These are phyloP conservation scores for Medicago ruthenica DNA, from an alignment of 306 rosid species.

Conservation along the genomic window DNA sequence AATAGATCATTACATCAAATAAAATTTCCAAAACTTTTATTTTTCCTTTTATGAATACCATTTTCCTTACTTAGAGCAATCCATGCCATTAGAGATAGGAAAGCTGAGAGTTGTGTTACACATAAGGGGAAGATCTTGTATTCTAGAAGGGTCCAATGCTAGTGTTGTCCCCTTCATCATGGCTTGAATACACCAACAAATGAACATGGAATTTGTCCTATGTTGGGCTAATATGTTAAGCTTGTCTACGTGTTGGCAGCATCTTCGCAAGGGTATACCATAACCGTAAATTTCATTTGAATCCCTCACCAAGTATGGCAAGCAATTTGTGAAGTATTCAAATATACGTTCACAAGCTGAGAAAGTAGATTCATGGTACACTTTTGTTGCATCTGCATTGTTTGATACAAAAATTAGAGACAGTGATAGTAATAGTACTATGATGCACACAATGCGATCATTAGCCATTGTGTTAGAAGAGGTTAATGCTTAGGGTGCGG, in stretches of 20 bases:
- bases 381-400: neutral
- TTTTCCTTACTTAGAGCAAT: constrained; percentile 48
- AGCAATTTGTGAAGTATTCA: constrained; percentile 44
- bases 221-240: constrained; percentile 42
- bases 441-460: neutral
- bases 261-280: constrained; percentile 15
- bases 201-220: constrained; percentile 30
- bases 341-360: constrained; percentile 37
- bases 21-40: neutral
- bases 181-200: constrained; percentile 48
- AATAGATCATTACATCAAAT: neutral
- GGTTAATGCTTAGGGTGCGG: neutral
- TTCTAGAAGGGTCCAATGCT: constrained; percentile 7
- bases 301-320: constrained; percentile 41
- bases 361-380: neutral
- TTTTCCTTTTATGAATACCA: neutral
- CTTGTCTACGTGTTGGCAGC: constrained; percentile 36
- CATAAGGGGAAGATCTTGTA: constrained; percentile 39
- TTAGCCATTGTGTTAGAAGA: neutral
- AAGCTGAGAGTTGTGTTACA: constrained; percentile 50
- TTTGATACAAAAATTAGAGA: constrained; percentile 10
- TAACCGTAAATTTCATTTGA: neutral
- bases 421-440: constrained; percentile 18
- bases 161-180: constrained; percentile 43
- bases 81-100: constrained; percentile 53